A percentile compares a stretch with the other conserved stretches of the same genome.
These are phyloP conservation scores for Teratosphaeria gauchensis DNA, from an alignment of 2,329 filamentous ascomycete species.

Conservation along the genomic window DNA sequence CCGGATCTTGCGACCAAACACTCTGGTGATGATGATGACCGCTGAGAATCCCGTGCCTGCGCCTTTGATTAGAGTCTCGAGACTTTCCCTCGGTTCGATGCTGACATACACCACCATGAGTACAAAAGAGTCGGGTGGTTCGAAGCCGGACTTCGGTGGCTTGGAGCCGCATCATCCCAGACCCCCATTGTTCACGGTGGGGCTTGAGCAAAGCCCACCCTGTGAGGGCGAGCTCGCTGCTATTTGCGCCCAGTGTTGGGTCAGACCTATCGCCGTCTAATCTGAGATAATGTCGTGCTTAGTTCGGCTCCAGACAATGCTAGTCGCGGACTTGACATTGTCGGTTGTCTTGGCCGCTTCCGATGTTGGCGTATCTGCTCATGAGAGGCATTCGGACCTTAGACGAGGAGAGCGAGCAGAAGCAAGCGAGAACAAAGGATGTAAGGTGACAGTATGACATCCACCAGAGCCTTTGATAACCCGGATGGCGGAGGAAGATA, in stretches of 20 bases:
- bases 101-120: constrained; percentile 67
- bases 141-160: not conserved
- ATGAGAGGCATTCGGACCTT: not conserved
- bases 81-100: not conserved
- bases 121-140: constrained; percentile 91
- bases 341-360: not conserved
- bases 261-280: not conserved
- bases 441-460: not conserved
- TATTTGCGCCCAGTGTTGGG: not conserved
- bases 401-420: not conserved
- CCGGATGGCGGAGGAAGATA: not conserved
- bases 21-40: constrained; percentile 72
- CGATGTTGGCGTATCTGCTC: not conserved
- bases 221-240: not conserved
- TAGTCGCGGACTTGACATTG: not conserved
- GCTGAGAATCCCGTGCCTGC: constrained; percentile 39
- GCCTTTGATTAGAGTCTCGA: constrained; percentile 26
- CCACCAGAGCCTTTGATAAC: not conserved
- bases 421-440: not conserved
- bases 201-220: not conserved
- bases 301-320: not conserved
- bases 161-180: not conserved
- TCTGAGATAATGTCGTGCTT: not conserved
- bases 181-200: not conserved
- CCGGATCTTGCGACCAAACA: constrained; percentile 74